Conservation (phyloP, 768 basidiomycete species). For the Amanita rimosa region DNA sequence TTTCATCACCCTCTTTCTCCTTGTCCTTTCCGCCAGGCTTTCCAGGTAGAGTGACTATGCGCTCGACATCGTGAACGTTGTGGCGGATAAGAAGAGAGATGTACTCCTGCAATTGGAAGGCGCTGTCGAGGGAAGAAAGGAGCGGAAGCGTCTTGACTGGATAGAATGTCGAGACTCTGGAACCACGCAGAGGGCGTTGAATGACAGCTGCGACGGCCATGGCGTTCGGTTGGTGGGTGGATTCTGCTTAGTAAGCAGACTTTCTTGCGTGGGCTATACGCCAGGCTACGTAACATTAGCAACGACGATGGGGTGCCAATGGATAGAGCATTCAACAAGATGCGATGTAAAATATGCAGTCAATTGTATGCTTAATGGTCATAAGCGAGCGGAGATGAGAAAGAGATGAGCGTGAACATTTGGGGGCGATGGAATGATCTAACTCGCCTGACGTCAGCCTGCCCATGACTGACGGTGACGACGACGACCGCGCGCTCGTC, state of each 20-base stretch:
- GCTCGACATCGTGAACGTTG: slow-evolving; percentile 82
- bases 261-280: too few species aligned
- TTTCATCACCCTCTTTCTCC: slow-evolving; percentile 11
- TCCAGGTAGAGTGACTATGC: slow-evolving; percentile 69
- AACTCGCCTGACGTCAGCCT: not conserved
- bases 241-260: not conserved
- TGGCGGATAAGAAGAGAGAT: slow-evolving; percentile 78
- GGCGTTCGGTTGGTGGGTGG: not conserved
- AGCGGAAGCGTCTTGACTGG: slow-evolving; percentile 62
- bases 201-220: slow-evolving; percentile 28
- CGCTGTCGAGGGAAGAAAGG: slow-evolving; percentile 71
- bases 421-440: not conserved
- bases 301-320: too few species aligned
- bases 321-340: too few species aligned
- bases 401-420: too few species aligned
- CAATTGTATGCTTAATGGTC: too few species aligned
- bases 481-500: slow-evolving; percentile 7
- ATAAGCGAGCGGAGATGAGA: too few species aligned
- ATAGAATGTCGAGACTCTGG: slow-evolving; percentile 72
- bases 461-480: not conserved
- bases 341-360: too few species aligned
- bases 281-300: too few species aligned
- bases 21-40: slow-evolving; percentile 22
- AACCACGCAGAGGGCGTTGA: slow-evolving; percentile 65
- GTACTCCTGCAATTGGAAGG: slow-evolving; percentile 93